Base-by-base conservation (phyloP, 1,284 basidiomycete species). In the Ganoderma sp. region DNA sequence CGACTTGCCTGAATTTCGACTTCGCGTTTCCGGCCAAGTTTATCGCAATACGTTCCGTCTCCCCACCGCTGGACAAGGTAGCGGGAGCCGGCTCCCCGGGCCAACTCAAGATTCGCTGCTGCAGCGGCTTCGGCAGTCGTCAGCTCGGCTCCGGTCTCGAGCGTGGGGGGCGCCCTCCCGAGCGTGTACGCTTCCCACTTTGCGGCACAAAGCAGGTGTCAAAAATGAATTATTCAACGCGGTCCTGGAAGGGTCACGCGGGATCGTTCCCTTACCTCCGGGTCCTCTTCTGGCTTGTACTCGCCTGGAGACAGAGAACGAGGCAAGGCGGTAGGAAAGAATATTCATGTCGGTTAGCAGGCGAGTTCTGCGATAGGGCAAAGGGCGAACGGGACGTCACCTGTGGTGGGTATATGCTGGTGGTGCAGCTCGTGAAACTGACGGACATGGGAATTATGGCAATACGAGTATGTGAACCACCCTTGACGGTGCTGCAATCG, bases 401-500 rank as follows among this genome's bases (percentile, higher is more conserved):
- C 90, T 80, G 88, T 82, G 72, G 85, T 83, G 73, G 89, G 87
- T 64, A 88, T 83, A 72, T 89, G 88, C 64, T 86, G 72, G 73
- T 82, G 84, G 65, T 79, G 73, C 67, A 85, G 82, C 81, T 94
- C 93, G 76, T 91, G 91, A 83, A 97, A 97, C 81, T 97, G 95
- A 67, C 94, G 89, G 70, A 96, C 92, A 81, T 95, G 89, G 69
- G 89, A 86, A 80, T 94, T 92, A 81, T 96, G 95, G 83, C 96
- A 97, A 81, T 97, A 97, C 68, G 94, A 91, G 80, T 97, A 98
- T 54, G 96, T 98, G 82, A 97, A 98, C 96, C 96, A 98, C 50
- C 90, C 87, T 84, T 94, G 92, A 75, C 88, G 87, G 79, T 92
- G 90, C 92, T 94, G 75, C 71, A 69, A 65, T 74, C 65, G 32